Conservation (phyloP, 2,329 filamentous ascomycete species). For the Pestalotiopsis sp. region DNA sequence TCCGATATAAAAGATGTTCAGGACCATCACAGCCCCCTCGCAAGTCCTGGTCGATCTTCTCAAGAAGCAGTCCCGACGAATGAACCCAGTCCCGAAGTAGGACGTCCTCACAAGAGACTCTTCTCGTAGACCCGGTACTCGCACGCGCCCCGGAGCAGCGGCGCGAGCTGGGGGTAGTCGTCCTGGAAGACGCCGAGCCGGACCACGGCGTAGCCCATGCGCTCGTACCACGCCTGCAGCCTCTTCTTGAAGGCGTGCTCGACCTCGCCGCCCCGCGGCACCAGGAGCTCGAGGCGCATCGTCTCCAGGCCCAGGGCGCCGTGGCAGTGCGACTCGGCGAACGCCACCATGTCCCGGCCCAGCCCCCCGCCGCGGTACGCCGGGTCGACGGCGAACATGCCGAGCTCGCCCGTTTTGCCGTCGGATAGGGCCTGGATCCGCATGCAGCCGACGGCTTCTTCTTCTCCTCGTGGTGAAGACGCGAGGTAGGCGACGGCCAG, state of each 20-base stretch:
- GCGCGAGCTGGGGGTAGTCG: conserved; percentile 23
- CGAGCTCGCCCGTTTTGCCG: conserved; percentile 24
- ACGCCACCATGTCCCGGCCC: conserved; percentile 27
- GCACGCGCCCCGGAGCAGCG: conserved; percentile 23
- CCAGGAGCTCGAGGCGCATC: conserved; percentile 29
- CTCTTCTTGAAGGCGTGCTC: conserved; percentile 28
- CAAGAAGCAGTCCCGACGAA: too few relatives aligned
- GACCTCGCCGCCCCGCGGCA: conserved; percentile 22
- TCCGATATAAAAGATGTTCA: too few relatives aligned
- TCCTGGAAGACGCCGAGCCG: conserved; percentile 21
- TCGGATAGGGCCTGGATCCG: conserved; percentile 19
- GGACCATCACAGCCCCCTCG: too few relatives aligned
- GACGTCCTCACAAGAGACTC: conserved; percentile 14
- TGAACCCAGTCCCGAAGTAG: too few relatives aligned
- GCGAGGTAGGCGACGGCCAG: conserved; percentile 23
- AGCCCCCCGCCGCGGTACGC: conserved; percentile 26
- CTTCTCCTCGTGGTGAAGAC: background rate
- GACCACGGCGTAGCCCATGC: conserved; percentile 26
- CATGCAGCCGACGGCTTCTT: conserved; percentile 27
- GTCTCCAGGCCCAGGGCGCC: conserved; percentile 11
- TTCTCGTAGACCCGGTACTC: conserved; percentile 30
- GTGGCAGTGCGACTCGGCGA: conserved; percentile 28
- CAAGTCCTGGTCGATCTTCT: too few relatives aligned
- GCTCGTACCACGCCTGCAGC: conserved; percentile 30
- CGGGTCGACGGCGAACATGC: conserved; percentile 29